Base-by-base conservation (phyloP, 495 filamentous ascomycete species). In the Venustampulla echinocandica region DNA sequence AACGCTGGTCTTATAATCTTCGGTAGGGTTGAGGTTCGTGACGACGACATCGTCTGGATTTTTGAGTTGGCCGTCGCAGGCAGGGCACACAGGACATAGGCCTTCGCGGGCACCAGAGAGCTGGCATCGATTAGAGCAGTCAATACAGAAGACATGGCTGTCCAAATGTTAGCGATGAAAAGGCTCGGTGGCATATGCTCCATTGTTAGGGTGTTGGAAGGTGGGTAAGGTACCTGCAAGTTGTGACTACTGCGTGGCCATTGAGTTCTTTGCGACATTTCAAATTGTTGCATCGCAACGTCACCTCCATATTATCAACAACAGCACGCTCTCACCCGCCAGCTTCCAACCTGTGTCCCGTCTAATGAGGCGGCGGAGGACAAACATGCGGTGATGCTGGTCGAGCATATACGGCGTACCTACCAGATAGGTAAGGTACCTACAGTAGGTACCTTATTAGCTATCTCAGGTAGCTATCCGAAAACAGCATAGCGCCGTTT, bases 1-100 rank as follows among this genome's bases (percentile, higher is more conserved):
- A 9, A 92, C 81, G 49, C 86, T 87, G 0, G 87, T 90, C 59
- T 95, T 95, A 71, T 94, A 96, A 50, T 95, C 92, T 60, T 96
- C 90, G 0, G 84, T 80, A 0, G 90, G 90, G 46, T 85, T 87
- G 24, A 98, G 71, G 37, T 81, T 73, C 1, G 83, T 80, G 15
- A 80, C 72, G 2, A 87, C 79, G 15, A 77, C 84, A 66, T 93
- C 89, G 56, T 95, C 87, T 0, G 80, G 79, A 50, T 83, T 84
- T 19, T 64, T 58, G 6, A 98, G 71, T 3, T 68, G 65, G 2
- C 78, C 74, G 30, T 80, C 70, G 55, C 92, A 98, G n/a, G 87
- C 88, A 41, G 92, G 92, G 59, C 90, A 96, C 3, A 67, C 64
- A 33, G 80, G 73, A 23, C 70, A 70, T 28, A 58, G 56, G 23